Base-by-base conservation (phyloP, 495 filamentous ascomycete species). In the Lophium mytilinum region DNA sequence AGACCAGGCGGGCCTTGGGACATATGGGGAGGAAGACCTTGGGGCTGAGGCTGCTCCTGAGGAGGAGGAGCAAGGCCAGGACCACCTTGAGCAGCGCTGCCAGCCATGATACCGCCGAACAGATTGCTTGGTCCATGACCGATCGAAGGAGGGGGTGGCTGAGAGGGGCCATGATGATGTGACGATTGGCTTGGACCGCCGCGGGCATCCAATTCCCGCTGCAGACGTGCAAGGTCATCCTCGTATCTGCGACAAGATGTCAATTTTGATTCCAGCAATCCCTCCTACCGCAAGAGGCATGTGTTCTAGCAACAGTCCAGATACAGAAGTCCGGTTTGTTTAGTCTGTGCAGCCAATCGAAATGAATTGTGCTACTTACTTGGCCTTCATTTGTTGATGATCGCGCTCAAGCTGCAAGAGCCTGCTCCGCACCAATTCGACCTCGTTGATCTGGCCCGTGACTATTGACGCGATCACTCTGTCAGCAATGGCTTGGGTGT, bases 31-130 rank as follows among this genome's bases (percentile, higher is more conserved):
- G 70, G 71, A 11, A 71, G 46, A 14, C 63, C 63, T 45, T 61
- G 62, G 21, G 81, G 79, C 66, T 79, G 78, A 67, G 80, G 79
- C 68, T 80, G 78, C 67, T 84, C 82, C 69, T 80, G 80, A 56
- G 83, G 83, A 58, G 88, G 89, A 66, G 91, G 93, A 53, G 89
- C 90, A 67, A 95, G 86, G 60, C 86, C 85, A 56, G 89, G 88
- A 12, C 80, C 83, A 58, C 86, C 89, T 76, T 90, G 90, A 65
- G 83, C 84, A 67, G 84, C 86, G 71, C 85, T 86, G 55, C 91
- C 92, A 57, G 93, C 80, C 88, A 98, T 96, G 63, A 98, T 96
- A 21, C 88, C 89, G 60, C 90, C 87, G 67, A 98, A 97, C 39
- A 96, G 77, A 69, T 94, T 91, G 70, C 83, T 90, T 24, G 87